Evolutionary conservation across 257 asterid genomes (phyloP), one percentile per base, ranked within the genome.

Genomic region (Petunia axillaris): DNA sequence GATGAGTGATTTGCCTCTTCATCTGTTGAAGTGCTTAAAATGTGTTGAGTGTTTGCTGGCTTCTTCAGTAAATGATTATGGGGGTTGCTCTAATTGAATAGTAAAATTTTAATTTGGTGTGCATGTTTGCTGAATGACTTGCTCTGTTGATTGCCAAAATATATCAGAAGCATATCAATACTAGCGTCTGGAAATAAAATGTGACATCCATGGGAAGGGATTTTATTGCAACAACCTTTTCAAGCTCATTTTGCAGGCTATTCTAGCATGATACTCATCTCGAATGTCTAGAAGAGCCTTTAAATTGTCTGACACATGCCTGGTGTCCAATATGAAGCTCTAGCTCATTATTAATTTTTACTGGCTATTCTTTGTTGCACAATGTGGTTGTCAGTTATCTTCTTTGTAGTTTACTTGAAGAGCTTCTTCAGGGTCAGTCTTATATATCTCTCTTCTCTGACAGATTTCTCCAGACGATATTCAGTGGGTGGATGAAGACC

Each of bases 381-480:
- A 25, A 71, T 71, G 52, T 71, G 77, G 60, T 71, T 71, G 25
- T 11, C 62, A 50, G 44, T 48, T 35, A 16, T 48, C 44, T 6
- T 71, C 77, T 71, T 71, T 55, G 37, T 11, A 48, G 44, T 71
- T 71, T 48, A 48, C 62, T 71, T 35, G 62, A 11, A 71, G 14
- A 70, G 58, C 25, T 44, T 44, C 14, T 37, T 70, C 35, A 68
- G 64, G 53, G n/a, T 79, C 48, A 79, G 6, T 8, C 53, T 44
- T 52, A 64, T n/a, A 59, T 9, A 37, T 79, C 74, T 79, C 48
- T 4, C 39, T 11, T 77, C 62, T n/a, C 65, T 62, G 71, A 74
- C 90, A 94, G 98, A 93, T 94, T 80, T 85, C 98, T 86, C 94
- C 95, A 3, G 95, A 92, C 58, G 99, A 95, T 88, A 88, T 95